Evolutionary conservation across 257 asterid genomes (phyloP), one percentile per base, ranked within the genome.

Genomic region (Solanum chmielewskii): DNA sequence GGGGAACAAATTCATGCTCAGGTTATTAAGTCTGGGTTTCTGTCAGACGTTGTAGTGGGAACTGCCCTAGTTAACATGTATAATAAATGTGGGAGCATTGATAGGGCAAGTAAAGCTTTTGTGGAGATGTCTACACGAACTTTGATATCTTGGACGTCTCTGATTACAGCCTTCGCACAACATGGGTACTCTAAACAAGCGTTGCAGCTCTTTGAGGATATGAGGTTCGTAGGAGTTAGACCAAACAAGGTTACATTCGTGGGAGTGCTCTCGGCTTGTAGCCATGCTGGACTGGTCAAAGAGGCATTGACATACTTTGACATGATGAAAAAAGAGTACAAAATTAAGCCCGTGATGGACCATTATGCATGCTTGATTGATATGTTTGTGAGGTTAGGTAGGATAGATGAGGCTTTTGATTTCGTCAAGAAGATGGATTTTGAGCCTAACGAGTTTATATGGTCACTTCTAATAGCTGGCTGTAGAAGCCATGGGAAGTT

Each of bases 1-100:
- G 99, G 99, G 84, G 97, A 95, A 37, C 99, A 97, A 91, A 87
- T 94, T 88, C 99, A 97, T 86, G 99, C 99, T 45, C 98, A 91
- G 49, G 82, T 94, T 29, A 90, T 97, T 84, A 97, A 97, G 87
- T 89, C 95, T 0, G 99, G 99, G 7, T 93, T 69, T 84, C 89
- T 94, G 69, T 92, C 98, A 7, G 98, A 95, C 29, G 95, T 95
- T 37, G 93, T 96, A 5, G 97, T 96, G 86, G 97, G 95, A 18
- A 96, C 99, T 84, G 91, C 99, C 88, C 91, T 96, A 29, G 95
- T 96, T 41, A 96, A 91, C 93, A 96, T 96, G 99, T 96, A 96
- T 83, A 92, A 91, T 41, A 95, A 97, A 90, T 95, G 99, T 88
- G 99, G 99, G 82, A 94, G 97, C 89, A 94, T 97, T 78, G 92